phyloP scores from a whole-genome alignment of 2,329 filamentous ascomycete species.

The Polychaeton citri region DNA sequence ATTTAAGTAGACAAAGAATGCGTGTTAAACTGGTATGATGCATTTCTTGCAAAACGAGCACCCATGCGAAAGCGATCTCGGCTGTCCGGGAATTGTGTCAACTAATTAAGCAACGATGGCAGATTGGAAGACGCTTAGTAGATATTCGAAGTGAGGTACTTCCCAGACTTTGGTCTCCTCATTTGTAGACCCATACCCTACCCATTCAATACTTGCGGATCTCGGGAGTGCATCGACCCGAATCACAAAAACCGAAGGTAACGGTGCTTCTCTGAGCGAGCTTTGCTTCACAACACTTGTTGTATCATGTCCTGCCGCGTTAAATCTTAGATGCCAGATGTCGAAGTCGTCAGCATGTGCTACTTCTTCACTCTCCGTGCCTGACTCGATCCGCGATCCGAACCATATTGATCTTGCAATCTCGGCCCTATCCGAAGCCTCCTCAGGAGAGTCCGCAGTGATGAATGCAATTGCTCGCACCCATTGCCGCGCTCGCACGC shows the following conservation, averaged over 20 bases:
- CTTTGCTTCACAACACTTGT: slow-evolving; percentile 22
- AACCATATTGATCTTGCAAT: slow-evolving; percentile 18
- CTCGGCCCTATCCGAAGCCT: slow-evolving; percentile 18
- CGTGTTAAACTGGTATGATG: too few relatives aligned
- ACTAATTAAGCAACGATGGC: not conserved
- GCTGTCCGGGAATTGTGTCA: too few relatives aligned
- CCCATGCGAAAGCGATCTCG: too few relatives aligned
- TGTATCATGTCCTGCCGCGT: slow-evolving; percentile 10
- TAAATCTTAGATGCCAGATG: slow-evolving; percentile 52
- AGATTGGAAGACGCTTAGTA: not conserved
- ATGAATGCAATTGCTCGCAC: slow-evolving; percentile 64
- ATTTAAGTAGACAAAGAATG: too few relatives aligned
- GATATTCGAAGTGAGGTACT: not conserved
- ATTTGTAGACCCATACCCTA: slow-evolving; percentile 8
- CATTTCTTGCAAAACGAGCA: too few relatives aligned
- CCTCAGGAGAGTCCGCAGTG: slow-evolving; percentile 20
- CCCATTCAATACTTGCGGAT: slow-evolving; percentile 66
- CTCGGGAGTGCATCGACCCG: slow-evolving; percentile 69
- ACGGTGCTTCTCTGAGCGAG: slow-evolving; percentile 2
- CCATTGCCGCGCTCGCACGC: slow-evolving; percentile 63
- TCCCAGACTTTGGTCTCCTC: not conserved
- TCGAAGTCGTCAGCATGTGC: slow-evolving; percentile 37
- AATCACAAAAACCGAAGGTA: slow-evolving; percentile 58
- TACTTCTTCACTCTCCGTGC: slow-evolving; percentile 16
- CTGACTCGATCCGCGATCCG: slow-evolving; percentile 6